Percentiles rank a stretch among this genome's conserved stretches.
These are phyloP conservation scores for Candida insectalens DNA, from an alignment of 805 yeast genomes.

Conservation along the genomic window DNA sequence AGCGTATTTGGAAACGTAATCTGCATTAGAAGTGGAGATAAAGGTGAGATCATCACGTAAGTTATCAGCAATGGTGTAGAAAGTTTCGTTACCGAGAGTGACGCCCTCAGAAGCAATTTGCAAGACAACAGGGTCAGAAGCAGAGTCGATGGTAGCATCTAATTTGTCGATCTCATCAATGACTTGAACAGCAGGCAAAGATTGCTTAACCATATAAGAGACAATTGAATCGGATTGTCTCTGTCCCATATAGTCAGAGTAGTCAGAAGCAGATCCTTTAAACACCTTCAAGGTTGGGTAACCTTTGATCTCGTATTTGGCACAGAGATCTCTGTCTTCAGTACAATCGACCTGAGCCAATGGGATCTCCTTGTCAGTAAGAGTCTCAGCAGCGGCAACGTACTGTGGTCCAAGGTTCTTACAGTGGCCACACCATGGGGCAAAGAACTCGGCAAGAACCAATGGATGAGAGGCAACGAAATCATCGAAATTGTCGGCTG, in stretches of 20 bases:
- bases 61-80: conserved; percentile 48
- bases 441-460: conserved; percentile 80
- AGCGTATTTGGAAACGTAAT: conserved; percentile 24
- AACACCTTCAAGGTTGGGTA: conserved; percentile 79
- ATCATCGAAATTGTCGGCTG: conserved; percentile 51
- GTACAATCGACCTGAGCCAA: conserved; percentile 85
- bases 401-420: conserved; percentile 79
- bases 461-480: conserved; percentile 67
- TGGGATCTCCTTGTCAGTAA: conserved; percentile 52
- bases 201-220: conserved; percentile 69
- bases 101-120: conserved; percentile 31
- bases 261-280: conserved; percentile 37
- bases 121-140: conserved; percentile 43
- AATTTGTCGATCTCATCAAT: conserved; percentile 40
- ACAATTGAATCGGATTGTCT: conserved; percentile 75
- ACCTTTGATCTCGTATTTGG: conserved; percentile 59
- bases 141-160: conserved; percentile 34
- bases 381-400: conserved; percentile 56
- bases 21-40: conserved; percentile 33
- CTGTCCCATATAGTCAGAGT: conserved; percentile 71
- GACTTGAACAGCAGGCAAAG: conserved; percentile 64
- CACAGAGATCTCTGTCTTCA: conserved; percentile 63
- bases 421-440: conserved; percentile 99
- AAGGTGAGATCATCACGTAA: conserved; percentile 60
- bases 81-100: conserved; percentile 44